Percentiles rank a stretch among this genome's conserved stretches.
These are phyloP conservation scores for Venturia effusa DNA, from an alignment of 2,329 filamentous ascomycete species.

Conservation along the genomic window DNA sequence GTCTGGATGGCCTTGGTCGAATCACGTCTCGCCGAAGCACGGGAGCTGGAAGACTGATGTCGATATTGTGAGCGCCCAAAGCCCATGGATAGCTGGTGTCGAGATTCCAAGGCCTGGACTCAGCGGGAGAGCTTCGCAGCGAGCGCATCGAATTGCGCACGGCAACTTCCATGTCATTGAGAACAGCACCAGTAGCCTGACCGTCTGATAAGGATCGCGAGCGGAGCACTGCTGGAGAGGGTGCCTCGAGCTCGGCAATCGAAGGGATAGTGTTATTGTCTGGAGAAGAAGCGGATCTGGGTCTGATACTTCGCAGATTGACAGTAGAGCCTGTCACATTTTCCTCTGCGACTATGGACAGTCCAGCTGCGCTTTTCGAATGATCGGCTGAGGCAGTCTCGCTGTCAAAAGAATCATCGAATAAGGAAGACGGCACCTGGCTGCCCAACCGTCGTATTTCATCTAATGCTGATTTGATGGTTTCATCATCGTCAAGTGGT, in stretches of 20 bases:
- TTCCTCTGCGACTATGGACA: constrained; percentile 5
- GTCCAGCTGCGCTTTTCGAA: background rate
- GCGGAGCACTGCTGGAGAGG: constrained; percentile 1
- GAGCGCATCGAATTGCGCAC: constrained; percentile 17
- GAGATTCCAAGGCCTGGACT: constrained; percentile 14
- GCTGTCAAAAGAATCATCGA: background rate
- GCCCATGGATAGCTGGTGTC: constrained; percentile 16
- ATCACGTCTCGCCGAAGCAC: constrained; percentile 11
- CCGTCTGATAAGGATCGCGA: constrained; percentile 9
- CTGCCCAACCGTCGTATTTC: constrained; percentile 11
- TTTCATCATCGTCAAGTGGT: constrained; percentile 18
- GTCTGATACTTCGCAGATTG: background rate
- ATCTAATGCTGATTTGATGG: constrained; percentile 16
- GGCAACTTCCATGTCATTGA: background rate
- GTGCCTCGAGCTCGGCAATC: constrained; percentile 13
- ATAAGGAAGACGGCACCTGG: background rate
- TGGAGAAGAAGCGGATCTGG: constrained; percentile 8
- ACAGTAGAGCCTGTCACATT: background rate
- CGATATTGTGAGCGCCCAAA: constrained; percentile 10
- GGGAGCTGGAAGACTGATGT: constrained; percentile 14
- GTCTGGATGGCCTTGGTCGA: constrained; percentile 7
- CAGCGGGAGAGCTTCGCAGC: constrained; percentile 1
- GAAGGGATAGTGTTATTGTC: background rate
- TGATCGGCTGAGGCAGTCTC: background rate
- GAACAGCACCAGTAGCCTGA: background rate